A percentile compares a stretch with the other conserved stretches of the same genome.
These are phyloP conservation scores for Pseudonectria foliicola DNA, from an alignment of 2,329 filamentous ascomycete genomes.

Conservation along the genomic window DNA sequence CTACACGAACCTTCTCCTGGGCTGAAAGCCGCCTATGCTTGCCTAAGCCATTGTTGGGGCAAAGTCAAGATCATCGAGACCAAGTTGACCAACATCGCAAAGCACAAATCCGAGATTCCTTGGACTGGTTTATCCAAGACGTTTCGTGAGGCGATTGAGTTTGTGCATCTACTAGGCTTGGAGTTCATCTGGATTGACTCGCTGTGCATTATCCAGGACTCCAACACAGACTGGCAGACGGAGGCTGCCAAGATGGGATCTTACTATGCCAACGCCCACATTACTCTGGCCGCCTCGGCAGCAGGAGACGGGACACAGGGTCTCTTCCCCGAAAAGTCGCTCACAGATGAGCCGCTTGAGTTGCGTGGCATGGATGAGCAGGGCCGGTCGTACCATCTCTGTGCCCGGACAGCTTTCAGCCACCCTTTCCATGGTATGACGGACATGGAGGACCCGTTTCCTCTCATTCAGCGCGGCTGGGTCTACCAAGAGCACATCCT, in stretches of 20 bases:
- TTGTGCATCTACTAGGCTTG: slow-evolving; percentile 6
- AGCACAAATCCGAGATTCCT: slow-evolving; percentile 6
- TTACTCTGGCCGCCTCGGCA: slow-evolving; percentile 12
- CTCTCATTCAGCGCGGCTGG: slow-evolving; percentile 10
- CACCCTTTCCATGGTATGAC: slow-evolving; percentile 9
- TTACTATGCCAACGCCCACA: slow-evolving; percentile 11
- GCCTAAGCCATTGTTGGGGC: slow-evolving; percentile 20
- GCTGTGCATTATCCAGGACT: slow-evolving; percentile 15
- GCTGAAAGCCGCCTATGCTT: slow-evolving; percentile 3
- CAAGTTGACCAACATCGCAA: slow-evolving; percentile 1
- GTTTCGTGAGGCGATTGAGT: slow-evolving; percentile 8
- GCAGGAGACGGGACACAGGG: slow-evolving; percentile 7
- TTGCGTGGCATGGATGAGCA: slow-evolving; percentile 2
- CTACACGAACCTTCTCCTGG: slow-evolving; percentile 1
- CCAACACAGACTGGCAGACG: slow-evolving; percentile 9
- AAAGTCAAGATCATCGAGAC: slow-evolving; percentile 29
- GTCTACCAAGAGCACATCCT: slow-evolving; percentile 12
- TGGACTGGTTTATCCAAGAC: slow-evolving; percentile 8
- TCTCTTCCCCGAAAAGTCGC: slow-evolving; percentile 2
- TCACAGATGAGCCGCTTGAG: slow-evolving; percentile 5
- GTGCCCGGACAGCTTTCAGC: slow-evolving; percentile 4
- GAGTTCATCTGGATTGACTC: slow-evolving; percentile 17
- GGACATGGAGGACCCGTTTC: slow-evolving; percentile 4
- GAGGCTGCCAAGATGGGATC: slow-evolving; percentile 14
- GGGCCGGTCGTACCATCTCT: slow-evolving; percentile 4